Evolutionary conservation across 768 basidiomycete genomes (phyloP), one percentile per base, ranked within the genome.

Genomic region (Pleurotus pulmonarius): DNA sequence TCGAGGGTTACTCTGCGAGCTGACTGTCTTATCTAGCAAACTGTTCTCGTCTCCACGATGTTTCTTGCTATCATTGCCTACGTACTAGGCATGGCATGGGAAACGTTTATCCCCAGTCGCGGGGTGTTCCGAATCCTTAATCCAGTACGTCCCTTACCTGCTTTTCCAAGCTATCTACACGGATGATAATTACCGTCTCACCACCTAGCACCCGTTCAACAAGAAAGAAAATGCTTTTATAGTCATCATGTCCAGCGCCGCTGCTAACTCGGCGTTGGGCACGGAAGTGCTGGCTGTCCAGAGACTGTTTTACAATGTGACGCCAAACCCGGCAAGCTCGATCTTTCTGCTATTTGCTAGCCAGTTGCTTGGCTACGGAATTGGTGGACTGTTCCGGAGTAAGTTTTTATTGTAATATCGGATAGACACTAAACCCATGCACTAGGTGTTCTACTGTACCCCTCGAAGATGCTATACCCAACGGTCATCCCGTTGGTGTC

Each of bases 141-240:
- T 59, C 83, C 82, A 15, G 80, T 75, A 62, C 54, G 75, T 67
- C n/a, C 34, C 54, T 43, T 52, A 46, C 37, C 41, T 8, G 18
- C 20, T 13, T 12, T 46, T n/a, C 18, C 26, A 15, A 12, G 9
- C 39, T 3, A 11, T 29, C 37, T n/a, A 49, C 44, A 47, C 49
- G 34, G 57, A 22, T 61, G 49, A 51, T 46, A 38, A 26, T 12
- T 6, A 43, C 41, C 18, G 3, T 9, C 11, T 8, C 9, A 8
- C 29, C 29, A 9, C n/a, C n/a, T 3, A 82, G 81, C 74, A 77
- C 22, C 78, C 82, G 2, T 83, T 82, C 67, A 83, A 83, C 64
- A 83, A 79, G 65, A 83, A 83, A 56, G 82, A 84, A 62, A 79
- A 80, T 64, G 79, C 80, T 0, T 81, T 83, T 59, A 77, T 83